Evolutionary conservation across 1,284 basidiomycete species (phyloP).

Genomic region (Cystobasidium slooffiae): DNA sequence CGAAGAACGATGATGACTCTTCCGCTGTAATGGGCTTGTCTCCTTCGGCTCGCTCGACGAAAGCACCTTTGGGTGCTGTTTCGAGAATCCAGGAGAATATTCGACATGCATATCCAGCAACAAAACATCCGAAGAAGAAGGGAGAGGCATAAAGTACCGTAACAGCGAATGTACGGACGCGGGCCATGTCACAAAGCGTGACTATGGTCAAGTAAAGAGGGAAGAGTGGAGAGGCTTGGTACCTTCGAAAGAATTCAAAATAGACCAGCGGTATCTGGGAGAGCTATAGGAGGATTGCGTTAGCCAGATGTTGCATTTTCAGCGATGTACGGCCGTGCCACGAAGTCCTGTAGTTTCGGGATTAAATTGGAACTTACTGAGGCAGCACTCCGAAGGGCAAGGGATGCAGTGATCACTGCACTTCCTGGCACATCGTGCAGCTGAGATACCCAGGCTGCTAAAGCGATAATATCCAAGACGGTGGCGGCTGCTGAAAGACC

Average conservation of each 20-base stretch:
- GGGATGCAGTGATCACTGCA: not conserved
- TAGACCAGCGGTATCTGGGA: conserved; percentile 20
- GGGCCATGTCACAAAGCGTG: conserved; percentile 31
- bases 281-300: not conserved
- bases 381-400: conserved; percentile 9
- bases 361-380: not conserved
- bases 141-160: conserved; percentile 3
- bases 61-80: conserved; percentile 39
- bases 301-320: not conserved
- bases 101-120: conserved; percentile 11
- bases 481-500: not conserved
- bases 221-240: conserved; percentile 20
- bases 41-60: conserved; percentile 36
- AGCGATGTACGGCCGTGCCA: not conserved
- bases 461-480: conserved; percentile 15
- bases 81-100: conserved; percentile 18
- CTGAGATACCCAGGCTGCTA: conserved; percentile 9
- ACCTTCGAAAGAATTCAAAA: conserved; percentile 33
- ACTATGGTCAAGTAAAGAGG: conserved; percentile 19
- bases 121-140: conserved; percentile 31
- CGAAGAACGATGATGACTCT: conserved; percentile 40
- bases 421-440: not conserved
- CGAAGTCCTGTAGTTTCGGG: not conserved
- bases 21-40: conserved; percentile 23
- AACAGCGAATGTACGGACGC: conserved; percentile 39